phyloP scores from a whole-genome alignment of 2,329 filamentous ascomycete species.

The Coccinonectria pachysandricola region DNA sequence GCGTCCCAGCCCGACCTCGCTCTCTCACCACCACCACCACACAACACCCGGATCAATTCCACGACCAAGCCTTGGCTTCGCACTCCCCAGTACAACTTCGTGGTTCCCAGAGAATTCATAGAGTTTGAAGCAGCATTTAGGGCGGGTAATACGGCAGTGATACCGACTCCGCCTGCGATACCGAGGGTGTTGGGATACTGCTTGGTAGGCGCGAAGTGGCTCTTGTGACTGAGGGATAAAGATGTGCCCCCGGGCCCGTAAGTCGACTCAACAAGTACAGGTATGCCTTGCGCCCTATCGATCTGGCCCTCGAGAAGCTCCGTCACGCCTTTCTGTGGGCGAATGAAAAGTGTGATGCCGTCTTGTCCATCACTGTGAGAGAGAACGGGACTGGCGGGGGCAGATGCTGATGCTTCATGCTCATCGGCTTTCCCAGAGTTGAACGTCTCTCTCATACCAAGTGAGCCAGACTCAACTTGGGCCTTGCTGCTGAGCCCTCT shows the following conservation, averaged over 20 bases:
- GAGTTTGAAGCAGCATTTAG: slow-evolving; percentile 13
- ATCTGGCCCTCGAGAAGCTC: slow-evolving; percentile 9
- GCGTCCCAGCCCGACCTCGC: slow-evolving; percentile 13
- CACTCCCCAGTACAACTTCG: slow-evolving; percentile 22
- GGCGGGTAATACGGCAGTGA: slow-evolving; percentile 19
- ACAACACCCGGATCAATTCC: slow-evolving; percentile 16
- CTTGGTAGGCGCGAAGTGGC: slow-evolving; percentile 9
- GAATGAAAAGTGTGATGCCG: slow-evolving; percentile 20
- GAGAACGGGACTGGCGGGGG: slow-evolving; percentile 1
- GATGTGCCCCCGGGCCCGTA: slow-evolving; percentile 18
- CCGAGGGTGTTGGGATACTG: slow-evolving; percentile 18
- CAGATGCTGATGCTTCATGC: slow-evolving; percentile 1
- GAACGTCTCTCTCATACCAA: background rate
- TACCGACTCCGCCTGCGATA: slow-evolving; percentile 23
- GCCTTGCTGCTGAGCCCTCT: slow-evolving; percentile 1
- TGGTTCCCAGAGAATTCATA: slow-evolving; percentile 12
- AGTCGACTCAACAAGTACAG: slow-evolving; percentile 19
- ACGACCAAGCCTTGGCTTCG: slow-evolving; percentile 16
- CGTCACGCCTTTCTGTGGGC: slow-evolving; percentile 16
- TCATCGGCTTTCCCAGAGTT: slow-evolving; percentile 8
- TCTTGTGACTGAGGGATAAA: slow-evolving; percentile 9
- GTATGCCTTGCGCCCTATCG: slow-evolving; percentile 9
- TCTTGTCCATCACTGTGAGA: slow-evolving; percentile 1
- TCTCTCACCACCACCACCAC: slow-evolving; percentile 5
- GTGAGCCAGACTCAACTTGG: background rate